Evolutionary conservation across 1,284 basidiomycete species (phyloP), one percentile per base, ranked within the genome.

Genomic region (Cutaneotrichosporon daszewskae): DNA sequence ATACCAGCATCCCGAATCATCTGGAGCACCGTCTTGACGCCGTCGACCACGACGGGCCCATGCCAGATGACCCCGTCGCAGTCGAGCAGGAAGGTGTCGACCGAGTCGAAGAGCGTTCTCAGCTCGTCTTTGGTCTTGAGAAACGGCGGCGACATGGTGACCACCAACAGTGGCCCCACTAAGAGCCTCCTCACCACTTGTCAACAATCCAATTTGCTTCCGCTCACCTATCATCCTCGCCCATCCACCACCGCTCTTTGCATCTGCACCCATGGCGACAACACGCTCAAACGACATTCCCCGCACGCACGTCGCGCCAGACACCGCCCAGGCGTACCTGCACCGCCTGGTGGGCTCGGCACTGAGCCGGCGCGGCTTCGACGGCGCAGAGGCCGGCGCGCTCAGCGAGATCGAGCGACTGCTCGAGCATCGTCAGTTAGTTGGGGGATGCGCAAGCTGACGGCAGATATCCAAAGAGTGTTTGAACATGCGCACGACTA

Each of bases 1-100:
- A 10, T 32, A 62, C 61, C 63, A 16, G 49, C 42, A 39, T 51
- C 51, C 37, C 83, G 79, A 56, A 90, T 73, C 49, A 83, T 69
- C 40, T 76, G 72, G 47, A 94, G 75, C 11, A 88, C 84, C 36
- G 87, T 79, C 37, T 80, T 74, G 3, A 81, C 83, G 13, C 88
- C 86, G 5, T 86, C 82, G 53, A 92, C 81, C 27, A 87, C 74
- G 38, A 76, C 74, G 66, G 88, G 83, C n/a, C 88, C 89, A 45
- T 83, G 80, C 86, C 94, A 87, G 44, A 96, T 78, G 36, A 96
- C 94, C 17, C 94, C 94, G 66, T 98, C 94, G 67, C 91, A 98
- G 72, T 98, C 95, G 58, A 95, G 89, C 62, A 96, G 78, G 79
- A 89, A 92, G 17, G 86, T 91, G 66, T 95, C 90, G 64, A 85